Conservation (phyloP, 345 rosid species). For the Aquilaria sinensis region DNA sequence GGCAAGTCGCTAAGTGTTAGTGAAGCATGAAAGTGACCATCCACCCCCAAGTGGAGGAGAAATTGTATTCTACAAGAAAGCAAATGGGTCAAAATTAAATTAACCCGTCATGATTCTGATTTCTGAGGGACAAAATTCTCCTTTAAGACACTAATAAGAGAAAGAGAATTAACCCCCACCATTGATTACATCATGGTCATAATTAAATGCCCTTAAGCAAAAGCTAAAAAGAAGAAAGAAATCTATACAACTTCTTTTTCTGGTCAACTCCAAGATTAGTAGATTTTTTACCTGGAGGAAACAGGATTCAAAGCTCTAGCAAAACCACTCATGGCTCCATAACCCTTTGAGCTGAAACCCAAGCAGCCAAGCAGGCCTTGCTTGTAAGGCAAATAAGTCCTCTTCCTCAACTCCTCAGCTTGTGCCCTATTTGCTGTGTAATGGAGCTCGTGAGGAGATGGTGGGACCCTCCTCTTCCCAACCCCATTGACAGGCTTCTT, state of each 20-base stretch:
- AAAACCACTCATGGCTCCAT: constrained; percentile 85
- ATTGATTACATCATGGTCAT: not conserved
- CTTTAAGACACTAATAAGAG: constrained; percentile 2
- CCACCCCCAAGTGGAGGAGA: no score
- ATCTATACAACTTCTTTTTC: constrained; percentile 17
- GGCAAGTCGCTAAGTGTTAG: no score
- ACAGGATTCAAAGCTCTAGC: constrained; percentile 92
- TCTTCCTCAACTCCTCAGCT: constrained; percentile 96
- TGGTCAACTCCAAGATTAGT: not conserved
- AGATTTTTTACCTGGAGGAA: constrained; percentile 52
- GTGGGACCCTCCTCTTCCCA: constrained; percentile 62
- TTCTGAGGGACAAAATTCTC: constrained; percentile 5
- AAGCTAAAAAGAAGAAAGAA: constrained; percentile 1
- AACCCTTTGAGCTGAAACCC: constrained; percentile 95
- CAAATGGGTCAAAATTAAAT: constrained; percentile 1
- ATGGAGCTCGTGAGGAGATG: constrained; percentile 89
- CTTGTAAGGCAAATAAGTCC: constrained; percentile 85
- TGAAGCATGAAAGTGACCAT: no score
- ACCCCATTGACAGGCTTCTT: constrained; percentile 45
- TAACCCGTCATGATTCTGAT: not conserved
- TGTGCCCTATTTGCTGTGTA: constrained; percentile 89
- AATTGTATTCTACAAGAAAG: not conserved
- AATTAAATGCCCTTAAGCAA: not conserved
- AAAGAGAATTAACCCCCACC: constrained; percentile 4
- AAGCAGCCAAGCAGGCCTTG: constrained; percentile 95